Percentiles rank a stretch among this genome's conserved stretches.
These are phyloP conservation scores for Podospora tetraspora DNA, from an alignment of 495 filamentous ascomycete genomes.

Conservation along the genomic window DNA sequence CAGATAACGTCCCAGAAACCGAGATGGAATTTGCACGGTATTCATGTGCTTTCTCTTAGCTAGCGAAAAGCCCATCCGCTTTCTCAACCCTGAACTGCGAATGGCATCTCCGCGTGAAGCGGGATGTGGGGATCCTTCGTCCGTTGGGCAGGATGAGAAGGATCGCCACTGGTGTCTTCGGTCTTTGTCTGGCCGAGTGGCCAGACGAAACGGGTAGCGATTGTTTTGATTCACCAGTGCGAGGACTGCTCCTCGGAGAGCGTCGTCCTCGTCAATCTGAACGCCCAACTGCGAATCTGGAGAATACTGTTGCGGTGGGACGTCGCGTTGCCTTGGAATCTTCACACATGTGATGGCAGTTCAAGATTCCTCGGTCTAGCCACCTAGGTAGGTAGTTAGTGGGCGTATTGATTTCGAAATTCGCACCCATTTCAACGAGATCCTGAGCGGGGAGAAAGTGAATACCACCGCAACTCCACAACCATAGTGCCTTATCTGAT, in stretches of 20 bases:
- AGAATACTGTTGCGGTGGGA: background rate
- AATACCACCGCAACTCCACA: background rate
- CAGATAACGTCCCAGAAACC: background rate
- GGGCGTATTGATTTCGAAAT: too few relatives aligned
- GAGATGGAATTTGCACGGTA: background rate
- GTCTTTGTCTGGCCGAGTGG: background rate
- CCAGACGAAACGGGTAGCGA: background rate
- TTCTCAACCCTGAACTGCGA: background rate
- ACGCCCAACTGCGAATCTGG: background rate
- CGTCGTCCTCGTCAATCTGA: background rate
- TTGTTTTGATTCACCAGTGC: background rate
- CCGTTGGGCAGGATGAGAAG: background rate
- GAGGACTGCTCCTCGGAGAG: background rate
- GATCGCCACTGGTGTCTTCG: background rate
- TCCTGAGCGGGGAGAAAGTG: too few relatives aligned
- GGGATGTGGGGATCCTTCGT: background rate
- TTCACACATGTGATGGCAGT: too few relatives aligned
- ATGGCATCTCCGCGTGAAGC: background rate
- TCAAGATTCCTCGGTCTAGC: too few relatives aligned
- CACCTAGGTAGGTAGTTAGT: too few relatives aligned
- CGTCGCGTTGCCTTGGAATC: too few relatives aligned
- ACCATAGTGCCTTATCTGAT: background rate
- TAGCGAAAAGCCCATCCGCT: background rate
- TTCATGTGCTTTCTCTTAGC: background rate
- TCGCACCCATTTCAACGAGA: background rate